These are phyloP conservation scores for Pichia sp. DNA, from an alignment of 1,139 yeast species.

Conservation along the genomic window DNA sequence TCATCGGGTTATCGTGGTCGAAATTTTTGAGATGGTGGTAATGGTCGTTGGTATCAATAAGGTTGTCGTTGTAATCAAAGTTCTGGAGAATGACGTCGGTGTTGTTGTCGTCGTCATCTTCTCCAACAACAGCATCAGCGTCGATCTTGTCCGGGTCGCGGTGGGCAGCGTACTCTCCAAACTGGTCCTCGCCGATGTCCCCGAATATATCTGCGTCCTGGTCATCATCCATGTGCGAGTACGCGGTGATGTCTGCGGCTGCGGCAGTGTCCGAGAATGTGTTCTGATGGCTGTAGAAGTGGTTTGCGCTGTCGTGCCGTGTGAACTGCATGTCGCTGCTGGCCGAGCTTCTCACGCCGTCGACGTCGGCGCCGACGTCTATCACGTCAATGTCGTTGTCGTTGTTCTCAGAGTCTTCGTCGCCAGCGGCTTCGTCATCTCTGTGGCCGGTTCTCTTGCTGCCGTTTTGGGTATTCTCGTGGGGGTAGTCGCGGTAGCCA, in stretches of 20 bases:
- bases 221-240: background rate
- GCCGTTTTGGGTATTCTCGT: too few species aligned
- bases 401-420: too few species aligned
- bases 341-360: background rate
- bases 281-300: background rate
- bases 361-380: background rate
- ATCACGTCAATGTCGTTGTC: background rate
- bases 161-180: background rate
- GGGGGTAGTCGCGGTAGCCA: background rate
- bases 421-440: too few species aligned
- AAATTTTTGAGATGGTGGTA: background rate
- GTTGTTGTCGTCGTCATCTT: slow-evolving; percentile 7
- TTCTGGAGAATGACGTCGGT: background rate
- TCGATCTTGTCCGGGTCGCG: background rate
- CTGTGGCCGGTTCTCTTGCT: too few species aligned
- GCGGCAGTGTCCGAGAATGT: background rate
- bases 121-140: slow-evolving; percentile 15
- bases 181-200: background rate
- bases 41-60: background rate
- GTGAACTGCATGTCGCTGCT: background rate
- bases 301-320: background rate
- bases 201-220: background rate
- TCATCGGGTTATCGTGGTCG: background rate
- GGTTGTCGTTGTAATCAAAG: background rate
- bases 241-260: background rate